Evolutionary conservation across 2,329 filamentous ascomycete genomes (phyloP).

Genomic region (Claviceps pazoutovae): DNA sequence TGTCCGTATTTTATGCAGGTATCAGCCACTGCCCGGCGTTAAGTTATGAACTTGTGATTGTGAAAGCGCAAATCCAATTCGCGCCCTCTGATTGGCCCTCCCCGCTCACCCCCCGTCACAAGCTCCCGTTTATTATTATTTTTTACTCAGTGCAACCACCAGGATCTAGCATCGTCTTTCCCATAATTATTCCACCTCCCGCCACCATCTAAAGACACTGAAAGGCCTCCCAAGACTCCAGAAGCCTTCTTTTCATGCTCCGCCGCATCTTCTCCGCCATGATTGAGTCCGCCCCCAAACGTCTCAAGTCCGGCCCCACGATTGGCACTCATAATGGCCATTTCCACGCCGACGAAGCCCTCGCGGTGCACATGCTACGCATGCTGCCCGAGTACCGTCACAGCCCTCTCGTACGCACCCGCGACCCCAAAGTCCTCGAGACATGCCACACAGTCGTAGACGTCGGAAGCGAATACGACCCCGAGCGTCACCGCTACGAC

Average conservation of each 20-base stretch:
- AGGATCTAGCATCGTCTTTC: too few relatives aligned
- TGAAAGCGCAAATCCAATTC: too few relatives aligned
- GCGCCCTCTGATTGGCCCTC: too few relatives aligned
- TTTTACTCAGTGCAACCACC: too few relatives aligned
- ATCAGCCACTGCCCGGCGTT: too few relatives aligned
- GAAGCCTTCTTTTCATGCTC: slow-evolving; percentile 15
- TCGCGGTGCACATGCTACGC: slow-evolving; percentile 91
- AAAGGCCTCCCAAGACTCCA: not conserved
- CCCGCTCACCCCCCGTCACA: too few relatives aligned
- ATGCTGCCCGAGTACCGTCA: slow-evolving; percentile 67
- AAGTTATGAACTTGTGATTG: too few relatives aligned
- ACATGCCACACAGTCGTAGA: slow-evolving; percentile 92
- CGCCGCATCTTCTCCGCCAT: slow-evolving; percentile 19
- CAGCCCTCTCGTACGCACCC: slow-evolving; percentile 69
- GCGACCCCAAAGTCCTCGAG: slow-evolving; percentile 64
- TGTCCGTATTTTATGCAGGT: too few relatives aligned
- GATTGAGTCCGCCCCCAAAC: slow-evolving; percentile 61
- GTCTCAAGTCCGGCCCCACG: slow-evolving; percentile 52
- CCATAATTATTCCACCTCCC: not conserved
- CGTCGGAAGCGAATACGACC: slow-evolving; percentile 89
- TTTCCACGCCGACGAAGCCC: slow-evolving; percentile 97
- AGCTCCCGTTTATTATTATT: too few relatives aligned
- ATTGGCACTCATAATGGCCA: slow-evolving; percentile 97
- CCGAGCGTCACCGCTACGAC: slow-evolving; percentile 67
- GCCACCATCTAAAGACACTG: not conserved